Conservation (phyloP, 352 stramenopile genomes). For the Phytophthora agathidicida region DNA sequence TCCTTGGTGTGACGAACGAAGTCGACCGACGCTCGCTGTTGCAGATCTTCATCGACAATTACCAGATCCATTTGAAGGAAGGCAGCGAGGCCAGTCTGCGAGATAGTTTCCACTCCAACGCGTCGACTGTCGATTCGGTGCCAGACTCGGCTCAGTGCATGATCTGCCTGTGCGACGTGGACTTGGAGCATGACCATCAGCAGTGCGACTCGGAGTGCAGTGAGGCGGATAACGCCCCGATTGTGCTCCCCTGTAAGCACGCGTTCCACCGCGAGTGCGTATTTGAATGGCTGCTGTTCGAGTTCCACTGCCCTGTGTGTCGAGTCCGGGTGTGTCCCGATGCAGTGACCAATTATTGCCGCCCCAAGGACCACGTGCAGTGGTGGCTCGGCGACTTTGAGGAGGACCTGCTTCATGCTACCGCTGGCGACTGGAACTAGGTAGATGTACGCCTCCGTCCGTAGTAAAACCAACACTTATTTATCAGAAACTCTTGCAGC, state of each 20-base stretch:
- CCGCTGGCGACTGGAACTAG: background rate
- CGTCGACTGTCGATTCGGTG: slow-evolving; percentile 45
- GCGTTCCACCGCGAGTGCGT: slow-evolving; percentile 77
- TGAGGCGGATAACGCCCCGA: slow-evolving; percentile 13
- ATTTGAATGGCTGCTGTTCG: slow-evolving; percentile 76
- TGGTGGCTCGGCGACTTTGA: slow-evolving; percentile 78
- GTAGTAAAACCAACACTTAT: slow-evolving; percentile 7
- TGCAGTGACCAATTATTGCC: slow-evolving; percentile 67
- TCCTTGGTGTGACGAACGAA: slow-evolving; percentile 58
- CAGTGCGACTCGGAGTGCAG: slow-evolving; percentile 20
- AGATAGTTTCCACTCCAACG: slow-evolving; percentile 42
- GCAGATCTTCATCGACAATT: slow-evolving; percentile 76
- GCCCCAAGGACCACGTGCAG: slow-evolving; percentile 58
- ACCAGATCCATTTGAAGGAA: slow-evolving; percentile 30
- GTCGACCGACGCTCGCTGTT: slow-evolving; percentile 64
- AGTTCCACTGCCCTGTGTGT: slow-evolving; percentile 77
- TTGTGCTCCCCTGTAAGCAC: slow-evolving; percentile 68
- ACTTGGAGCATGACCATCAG: slow-evolving; percentile 36
- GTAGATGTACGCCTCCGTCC: background rate
- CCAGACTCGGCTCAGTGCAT: slow-evolving; percentile 43
- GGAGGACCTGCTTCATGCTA: slow-evolving; percentile 44
- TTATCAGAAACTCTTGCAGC: slow-evolving; percentile 2
- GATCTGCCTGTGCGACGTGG: slow-evolving; percentile 59
- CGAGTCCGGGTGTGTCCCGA: slow-evolving; percentile 53
- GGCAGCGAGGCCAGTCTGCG: slow-evolving; percentile 20